These are phyloP conservation scores for baker's yeast (Saccharomyces cerevisiae) DNA, from an alignment of 805 yeast species.

Conservation along the genomic window DNA sequence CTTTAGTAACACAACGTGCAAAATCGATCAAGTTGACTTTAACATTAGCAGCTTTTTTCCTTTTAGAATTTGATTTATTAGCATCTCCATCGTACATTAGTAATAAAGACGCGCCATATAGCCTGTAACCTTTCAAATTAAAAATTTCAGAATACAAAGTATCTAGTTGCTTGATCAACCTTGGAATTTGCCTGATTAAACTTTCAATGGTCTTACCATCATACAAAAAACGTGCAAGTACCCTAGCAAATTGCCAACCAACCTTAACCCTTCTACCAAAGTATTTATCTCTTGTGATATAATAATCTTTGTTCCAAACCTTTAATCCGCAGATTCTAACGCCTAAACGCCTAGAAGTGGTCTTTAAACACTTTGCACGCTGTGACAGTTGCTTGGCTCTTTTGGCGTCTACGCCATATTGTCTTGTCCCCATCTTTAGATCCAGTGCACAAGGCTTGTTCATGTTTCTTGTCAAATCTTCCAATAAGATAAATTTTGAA, in stretches of 20 bases:
- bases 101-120: conserved; percentile 85
- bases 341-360: conserved; percentile 78
- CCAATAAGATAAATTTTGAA: conserved; percentile 68
- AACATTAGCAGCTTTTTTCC: conserved; percentile 19
- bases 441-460: conserved; percentile 84
- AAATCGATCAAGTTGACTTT: conserved; percentile 83
- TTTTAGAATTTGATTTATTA: conserved; percentile 6
- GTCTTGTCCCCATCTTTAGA: conserved; percentile 96
- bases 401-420: conserved; percentile 91
- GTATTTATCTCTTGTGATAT: conserved; percentile 77
- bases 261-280: conserved; percentile 72
- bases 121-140: conserved; percentile 62
- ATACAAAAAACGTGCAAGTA: conserved; percentile 68
- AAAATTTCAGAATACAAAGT: conserved; percentile 49
- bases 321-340: conserved; percentile 95
- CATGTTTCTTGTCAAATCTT: conserved; percentile 83
- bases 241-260: conserved; percentile 71
- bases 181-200: conserved; percentile 58
- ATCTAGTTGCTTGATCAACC: conserved; percentile 49
- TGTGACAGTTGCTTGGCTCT: conserved; percentile 68
- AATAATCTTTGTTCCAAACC: conserved; percentile 54
- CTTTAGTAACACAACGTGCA: conserved; percentile 81
- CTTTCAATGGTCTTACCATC: conserved; percentile 58
- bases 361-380: conserved; percentile 65
- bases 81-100: conserved; percentile 74